Base-by-base conservation (phyloP, 345 rosid genomes). In the Combretum micranthum region DNA sequence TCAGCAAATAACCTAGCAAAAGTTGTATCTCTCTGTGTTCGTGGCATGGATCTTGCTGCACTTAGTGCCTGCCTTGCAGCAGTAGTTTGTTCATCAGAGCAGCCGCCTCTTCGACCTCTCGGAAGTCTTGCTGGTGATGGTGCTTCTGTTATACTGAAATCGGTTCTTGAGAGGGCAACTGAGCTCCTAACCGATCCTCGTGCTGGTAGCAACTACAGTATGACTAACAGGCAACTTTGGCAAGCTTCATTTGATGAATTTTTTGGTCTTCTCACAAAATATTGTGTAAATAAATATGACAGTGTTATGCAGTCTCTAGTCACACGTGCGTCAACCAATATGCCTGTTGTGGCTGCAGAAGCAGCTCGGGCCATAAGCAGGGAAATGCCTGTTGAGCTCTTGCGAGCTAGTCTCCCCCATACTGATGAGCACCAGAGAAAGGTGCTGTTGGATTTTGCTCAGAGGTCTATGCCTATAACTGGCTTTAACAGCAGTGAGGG, bases 181-280 rank as follows among this genome's bases (percentile, higher is more conserved):
- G 80, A 87, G 57, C 73, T 93, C 45, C 68, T 83, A 48, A 74
- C 64, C 39, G 86, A 78, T 61, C 76, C 74, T 58, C 75, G 65
- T 48, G 84, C 75, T 65, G 82, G 77, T 59, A 70, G 72, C 64
- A 80, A 71, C 76, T 87, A 83, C 56, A 78, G 70, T 70, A 64
- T 53, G 50, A 64, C 80, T 20, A 80, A 79, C 57, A 64, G 71
- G 62, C 77, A 83, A 52, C 80, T 87, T 20, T 93, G 99, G 99
- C 88, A 82, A 50, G 94, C 93, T 48, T 82, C 97, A 32, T 89
- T 93, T 57, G 81, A 87, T 44, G 99, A 93, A 66, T 89, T 89
- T 71, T 93, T 87, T 62, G 75, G 70, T 56, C 89, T 87, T 53
- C 87, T 93, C 43, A 77, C 83, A 64, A 87, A 78, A 78, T 85